Evolutionary conservation across 1,284 basidiomycete genomes (phyloP).

Genomic region (Pseudozyma flocculosa): DNA sequence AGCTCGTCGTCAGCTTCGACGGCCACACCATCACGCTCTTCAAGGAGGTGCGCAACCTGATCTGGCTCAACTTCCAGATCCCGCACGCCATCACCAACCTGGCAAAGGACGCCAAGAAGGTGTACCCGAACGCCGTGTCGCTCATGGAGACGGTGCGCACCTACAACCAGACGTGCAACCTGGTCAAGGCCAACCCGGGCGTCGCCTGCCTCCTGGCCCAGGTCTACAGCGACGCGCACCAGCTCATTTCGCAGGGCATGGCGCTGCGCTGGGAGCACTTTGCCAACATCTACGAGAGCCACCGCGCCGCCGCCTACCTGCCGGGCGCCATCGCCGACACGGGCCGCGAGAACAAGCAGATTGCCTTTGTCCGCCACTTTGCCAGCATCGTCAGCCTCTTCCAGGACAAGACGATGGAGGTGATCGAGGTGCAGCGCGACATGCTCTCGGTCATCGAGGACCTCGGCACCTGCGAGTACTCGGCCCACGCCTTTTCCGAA

Average conservation of each 20-base stretch:
- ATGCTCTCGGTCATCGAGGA: conserved; percentile 73
- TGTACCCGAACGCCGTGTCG: conserved; percentile 90
- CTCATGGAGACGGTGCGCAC: conserved; percentile 97
- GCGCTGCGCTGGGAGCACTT: conserved; percentile 95
- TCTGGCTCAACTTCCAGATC: conserved; percentile 93
- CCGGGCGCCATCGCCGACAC: conserved; percentile 37
- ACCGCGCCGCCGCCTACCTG: conserved; percentile 64
- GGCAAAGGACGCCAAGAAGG: conserved; percentile 95
- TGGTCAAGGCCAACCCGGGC: conserved; percentile 78
- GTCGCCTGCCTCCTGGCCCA: conserved; percentile 74
- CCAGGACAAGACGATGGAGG: conserved; percentile 88
- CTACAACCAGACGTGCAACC: conserved; percentile 87
- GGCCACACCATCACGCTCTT: conserved; percentile 96
- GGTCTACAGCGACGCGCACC: conserved; percentile 43
- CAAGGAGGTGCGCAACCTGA: conserved; percentile 93
- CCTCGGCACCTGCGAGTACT: conserved; percentile 81
- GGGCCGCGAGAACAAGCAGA: conserved; percentile 73
- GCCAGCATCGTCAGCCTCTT: conserved; percentile 77
- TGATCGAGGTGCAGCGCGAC: conserved; percentile 87
- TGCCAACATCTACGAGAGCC: conserved; percentile 49
- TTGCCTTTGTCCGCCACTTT: conserved; percentile 91
- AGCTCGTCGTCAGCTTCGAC: conserved; percentile 94
- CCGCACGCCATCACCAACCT: conserved; percentile 92
- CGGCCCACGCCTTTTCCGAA: conserved; percentile 74
- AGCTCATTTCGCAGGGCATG: conserved; percentile 63